Evolutionary conservation across 177 flowering plant genomes (phyloP), one percentile per base, ranked within the genome.

Genomic region (Telopea speciosissima): DNA sequence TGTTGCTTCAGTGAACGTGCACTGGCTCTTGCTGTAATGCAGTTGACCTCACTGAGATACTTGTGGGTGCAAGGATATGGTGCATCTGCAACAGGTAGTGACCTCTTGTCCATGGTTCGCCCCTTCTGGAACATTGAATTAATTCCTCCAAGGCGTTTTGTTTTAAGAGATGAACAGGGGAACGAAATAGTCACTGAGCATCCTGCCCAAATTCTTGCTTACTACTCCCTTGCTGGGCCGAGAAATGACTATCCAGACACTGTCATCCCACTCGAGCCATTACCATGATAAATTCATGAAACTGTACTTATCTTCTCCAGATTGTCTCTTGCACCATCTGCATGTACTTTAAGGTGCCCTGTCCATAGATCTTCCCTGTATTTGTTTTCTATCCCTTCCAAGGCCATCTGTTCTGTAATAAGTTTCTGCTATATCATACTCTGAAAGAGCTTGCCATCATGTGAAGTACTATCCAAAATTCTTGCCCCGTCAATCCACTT

Each of bases 61-160:
- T 52, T 90, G 63, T 90, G 96, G 96, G 90, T 90, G 31, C 92
- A 88, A 70, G 93, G 93, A 6, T 90, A 88, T 62, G 75, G 77
- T 60, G 76, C 70, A 68, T 80, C 91, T 13, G 26, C 54, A 44
- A n/a, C 70, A 36, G 88, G 87, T 21, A 78, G 69, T 33, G 89
- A 85, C 75, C 77, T 89, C 31, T 52, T 81, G 26, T 73, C 74
- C 26, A 88, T 88, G 93, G 90, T 74, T 63, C 85, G 91, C n/a
- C 90, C 88, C 0, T 84, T 73, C 67, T 89, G 96, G 96, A 88
- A 87, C 65, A 86, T 89, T 36, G 96, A 90, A 77, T 59, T 88
- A 49, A 89, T 89, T 66, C 90, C 86, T 26, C 52, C 90, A 1
- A 78, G 83, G 73, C 70, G 44, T 24, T 79, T 72, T 23, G 23